Percentiles rank a stretch among this genome's conserved stretches.
Conservation (phyloP, 2,329 filamentous ascomycete genomes). For the Epichloe brachyelytri region DNA sequence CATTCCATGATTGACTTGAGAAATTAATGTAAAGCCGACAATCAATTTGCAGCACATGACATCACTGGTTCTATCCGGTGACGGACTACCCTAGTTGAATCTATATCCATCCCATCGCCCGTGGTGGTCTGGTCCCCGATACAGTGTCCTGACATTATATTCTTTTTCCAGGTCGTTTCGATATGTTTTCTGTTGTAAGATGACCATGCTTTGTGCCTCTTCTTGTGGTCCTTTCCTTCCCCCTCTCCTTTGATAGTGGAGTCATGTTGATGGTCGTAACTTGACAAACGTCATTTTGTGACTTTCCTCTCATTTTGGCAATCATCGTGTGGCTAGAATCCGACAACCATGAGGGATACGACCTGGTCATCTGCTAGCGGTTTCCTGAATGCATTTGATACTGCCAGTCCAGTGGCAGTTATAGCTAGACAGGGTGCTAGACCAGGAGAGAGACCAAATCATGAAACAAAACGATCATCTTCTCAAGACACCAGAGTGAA, state of each 20-base stretch:
- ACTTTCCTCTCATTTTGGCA: too few species aligned
- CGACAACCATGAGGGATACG: neutral
- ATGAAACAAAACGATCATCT: neutral
- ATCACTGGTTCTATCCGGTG: constrained; percentile 22
- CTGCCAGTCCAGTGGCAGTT: constrained; percentile 15
- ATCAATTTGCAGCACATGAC: constrained; percentile 4
- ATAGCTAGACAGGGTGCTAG: neutral
- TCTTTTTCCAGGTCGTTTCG: constrained; percentile 12
- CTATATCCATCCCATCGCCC: constrained; percentile 23
- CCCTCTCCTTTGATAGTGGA: neutral
- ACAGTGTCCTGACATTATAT: constrained; percentile 12
- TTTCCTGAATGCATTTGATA: neutral
- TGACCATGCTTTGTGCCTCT: constrained; percentile 8
- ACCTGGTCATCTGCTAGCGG: neutral
- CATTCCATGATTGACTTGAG: neutral
- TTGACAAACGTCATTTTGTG: too few species aligned
- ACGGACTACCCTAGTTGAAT: constrained; percentile 26
- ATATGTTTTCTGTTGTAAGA: constrained; percentile 1
- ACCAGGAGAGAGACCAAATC: neutral
- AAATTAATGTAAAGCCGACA: neutral
- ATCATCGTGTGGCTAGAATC: too few species aligned
- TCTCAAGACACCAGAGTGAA: neutral
- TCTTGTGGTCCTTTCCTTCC: constrained; percentile 5
- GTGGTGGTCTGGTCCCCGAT: constrained; percentile 8
- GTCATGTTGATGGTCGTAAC: too few species aligned